A percentile compares a stretch with the other conserved stretches of the same genome.
Conservation (phyloP, 176 grass and related monocot genomes). For the Areca catechu region DNA sequence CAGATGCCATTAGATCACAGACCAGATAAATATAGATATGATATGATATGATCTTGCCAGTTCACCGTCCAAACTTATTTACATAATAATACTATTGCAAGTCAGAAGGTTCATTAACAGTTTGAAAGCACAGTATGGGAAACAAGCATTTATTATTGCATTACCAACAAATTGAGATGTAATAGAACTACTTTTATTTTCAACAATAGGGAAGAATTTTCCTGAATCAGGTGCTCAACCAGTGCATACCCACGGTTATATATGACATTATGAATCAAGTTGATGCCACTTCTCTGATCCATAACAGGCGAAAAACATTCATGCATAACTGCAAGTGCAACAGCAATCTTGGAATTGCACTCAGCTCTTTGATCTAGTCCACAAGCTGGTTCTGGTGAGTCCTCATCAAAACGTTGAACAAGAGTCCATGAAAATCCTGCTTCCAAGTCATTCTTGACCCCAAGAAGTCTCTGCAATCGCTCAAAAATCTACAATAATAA, state of each 20-base stretch:
- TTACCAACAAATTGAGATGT: not conserved
- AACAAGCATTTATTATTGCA: not conserved
- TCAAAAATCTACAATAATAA: conserved; percentile 51
- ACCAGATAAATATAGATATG: too few species aligned
- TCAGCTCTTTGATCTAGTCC: conserved; percentile 31
- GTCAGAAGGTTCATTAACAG: too few species aligned
- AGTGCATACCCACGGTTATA: conserved; percentile 91
- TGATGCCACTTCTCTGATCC: conserved; percentile 85
- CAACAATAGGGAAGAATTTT: not conserved
- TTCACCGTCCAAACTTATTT: too few species aligned
- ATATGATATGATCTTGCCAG: too few species aligned
- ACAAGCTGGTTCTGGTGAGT: conserved; percentile 14
- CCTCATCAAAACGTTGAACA: conserved; percentile 63
- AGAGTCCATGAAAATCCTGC: conserved; percentile 81
- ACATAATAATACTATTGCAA: too few species aligned
- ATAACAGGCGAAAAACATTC: conserved; percentile 77
- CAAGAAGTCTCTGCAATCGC: conserved; percentile 60
- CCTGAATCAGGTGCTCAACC: conserved; percentile 13
- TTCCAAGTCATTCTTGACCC: conserved; percentile 70
- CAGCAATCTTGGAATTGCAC: conserved; percentile 83
- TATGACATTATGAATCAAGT: conserved; percentile 83
- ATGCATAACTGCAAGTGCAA: conserved; percentile 83
- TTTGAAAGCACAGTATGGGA: too few species aligned
- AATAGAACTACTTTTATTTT: too few species aligned
- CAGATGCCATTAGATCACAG: too few species aligned